phyloP scores from a whole-genome alignment of 768 basidiomycete genomes.

The Mrakia gelida region DNA sequence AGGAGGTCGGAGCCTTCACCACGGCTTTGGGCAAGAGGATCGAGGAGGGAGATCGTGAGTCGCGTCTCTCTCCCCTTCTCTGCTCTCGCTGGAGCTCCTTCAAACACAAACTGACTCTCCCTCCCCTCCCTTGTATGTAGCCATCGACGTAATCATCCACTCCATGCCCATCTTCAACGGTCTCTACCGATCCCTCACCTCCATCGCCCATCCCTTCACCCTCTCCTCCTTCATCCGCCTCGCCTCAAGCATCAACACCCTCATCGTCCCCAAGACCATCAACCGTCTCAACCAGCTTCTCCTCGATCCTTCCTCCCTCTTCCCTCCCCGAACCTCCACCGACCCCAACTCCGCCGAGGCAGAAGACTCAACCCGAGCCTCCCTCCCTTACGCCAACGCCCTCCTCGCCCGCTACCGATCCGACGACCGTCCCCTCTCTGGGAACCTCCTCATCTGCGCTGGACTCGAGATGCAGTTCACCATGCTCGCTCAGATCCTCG shows the following conservation, averaged over 20 bases:
- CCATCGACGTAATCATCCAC: conserved; percentile 67
- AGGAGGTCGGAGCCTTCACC: conserved; percentile 62
- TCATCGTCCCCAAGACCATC: conserved; percentile 64
- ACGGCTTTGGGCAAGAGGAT: conserved; percentile 57
- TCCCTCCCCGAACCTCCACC: conserved; percentile 6
- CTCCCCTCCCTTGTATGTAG: conserved; percentile 45
- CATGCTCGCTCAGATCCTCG: conserved; percentile 61
- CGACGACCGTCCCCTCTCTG: conserved; percentile 71
- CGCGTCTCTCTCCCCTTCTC: background rate
- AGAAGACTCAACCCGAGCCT: background rate
- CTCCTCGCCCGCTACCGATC: conserved; percentile 62
- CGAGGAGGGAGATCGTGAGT: conserved; percentile 55
- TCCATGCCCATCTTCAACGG: conserved; percentile 78
- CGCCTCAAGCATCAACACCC: conserved; percentile 53
- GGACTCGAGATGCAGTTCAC: conserved; percentile 82
- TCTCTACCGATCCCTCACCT: conserved; percentile 76
- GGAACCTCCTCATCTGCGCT: conserved; percentile 86
- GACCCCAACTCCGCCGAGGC: background rate
- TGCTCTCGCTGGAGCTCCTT: background rate
- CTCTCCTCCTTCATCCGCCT: conserved; percentile 61
- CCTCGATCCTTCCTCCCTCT: conserved; percentile 46
- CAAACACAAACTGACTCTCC: background rate
- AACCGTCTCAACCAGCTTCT: conserved; percentile 69
- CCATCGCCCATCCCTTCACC: conserved; percentile 71
- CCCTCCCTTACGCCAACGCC: conserved; percentile 8